These are phyloP conservation scores for Rhamnella rubrinervis DNA, from an alignment of 331 rosid genomes.

Conservation along the genomic window DNA sequence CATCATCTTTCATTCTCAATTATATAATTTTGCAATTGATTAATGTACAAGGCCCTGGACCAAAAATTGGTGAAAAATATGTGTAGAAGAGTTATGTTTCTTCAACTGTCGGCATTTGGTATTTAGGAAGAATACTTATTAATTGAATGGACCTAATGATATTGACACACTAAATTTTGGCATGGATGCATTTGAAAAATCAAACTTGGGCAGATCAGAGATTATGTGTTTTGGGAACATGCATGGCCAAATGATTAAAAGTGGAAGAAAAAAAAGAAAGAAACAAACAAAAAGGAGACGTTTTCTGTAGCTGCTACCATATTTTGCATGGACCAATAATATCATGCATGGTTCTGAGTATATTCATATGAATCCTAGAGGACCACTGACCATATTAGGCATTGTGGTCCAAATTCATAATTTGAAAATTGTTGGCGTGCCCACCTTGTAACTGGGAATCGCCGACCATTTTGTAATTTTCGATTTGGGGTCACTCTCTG, in stretches of 20 bases:
- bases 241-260: background rate
- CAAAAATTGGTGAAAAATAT: no score
- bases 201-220: no score
- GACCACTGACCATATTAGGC: conserved; percentile 4
- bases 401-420: conserved; percentile 10
- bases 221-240: background rate
- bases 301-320: background rate
- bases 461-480: background rate
- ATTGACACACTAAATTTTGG: no score
- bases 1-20: no score
- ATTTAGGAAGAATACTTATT: no score
- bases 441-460: background rate
- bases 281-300: conserved; percentile 12
- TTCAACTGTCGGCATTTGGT: no score
- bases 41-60: no score
- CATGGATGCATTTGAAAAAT: no score
- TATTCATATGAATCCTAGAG: conserved; percentile 7
- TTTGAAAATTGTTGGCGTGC: background rate
- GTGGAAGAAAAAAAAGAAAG: background rate
- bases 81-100: no score
- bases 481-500: background rate
- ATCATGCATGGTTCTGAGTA: background rate
- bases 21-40: no score
- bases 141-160: no score
- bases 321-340: conserved; percentile 7